Conservation (phyloP, 352 stramenopile genomes). For the Globisporangium cylindrosporum region DNA sequence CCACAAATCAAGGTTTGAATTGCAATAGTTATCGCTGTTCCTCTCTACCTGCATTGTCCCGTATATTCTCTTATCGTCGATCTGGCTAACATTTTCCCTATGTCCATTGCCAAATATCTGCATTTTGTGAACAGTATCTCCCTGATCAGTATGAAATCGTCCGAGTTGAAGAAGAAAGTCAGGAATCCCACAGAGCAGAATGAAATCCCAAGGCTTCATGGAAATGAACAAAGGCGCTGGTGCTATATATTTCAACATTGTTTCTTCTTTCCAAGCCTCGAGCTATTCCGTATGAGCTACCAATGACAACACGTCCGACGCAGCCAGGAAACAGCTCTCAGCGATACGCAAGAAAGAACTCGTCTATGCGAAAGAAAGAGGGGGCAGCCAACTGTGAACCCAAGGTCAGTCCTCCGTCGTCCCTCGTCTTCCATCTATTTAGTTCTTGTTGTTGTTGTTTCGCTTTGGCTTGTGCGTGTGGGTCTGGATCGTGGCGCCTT, state of each 20-base stretch:
- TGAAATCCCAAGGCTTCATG: background rate
- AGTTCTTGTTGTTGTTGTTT: slow-evolving; percentile 42
- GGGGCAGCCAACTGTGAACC: no score
- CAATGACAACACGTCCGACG: background rate
- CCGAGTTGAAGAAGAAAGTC: slow-evolving; percentile 12
- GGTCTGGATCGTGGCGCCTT: slow-evolving; percentile 64
- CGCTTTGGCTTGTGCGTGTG: slow-evolving; percentile 61
- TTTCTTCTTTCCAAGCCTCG: slow-evolving; percentile 3
- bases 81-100: background rate
- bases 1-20: slow-evolving; percentile 60
- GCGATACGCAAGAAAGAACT: background rate
- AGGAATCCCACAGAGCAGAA: background rate
- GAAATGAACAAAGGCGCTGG: background rate
- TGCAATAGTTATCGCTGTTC: background rate
- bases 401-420: background rate
- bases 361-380: slow-evolving; percentile 6
- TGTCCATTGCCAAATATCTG: background rate
- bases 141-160: slow-evolving; percentile 54
- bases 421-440: slow-evolving; percentile 14
- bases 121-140: slow-evolving; percentile 31
- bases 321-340: background rate
- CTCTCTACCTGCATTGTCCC: background rate
- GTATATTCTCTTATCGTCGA: background rate
- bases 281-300: background rate
- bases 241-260: slow-evolving; percentile 6